Evolutionary conservation across 2,329 filamentous ascomycete species (phyloP), one percentile per base, ranked within the genome.

Genomic region (Lasiodiplodia citricola): DNA sequence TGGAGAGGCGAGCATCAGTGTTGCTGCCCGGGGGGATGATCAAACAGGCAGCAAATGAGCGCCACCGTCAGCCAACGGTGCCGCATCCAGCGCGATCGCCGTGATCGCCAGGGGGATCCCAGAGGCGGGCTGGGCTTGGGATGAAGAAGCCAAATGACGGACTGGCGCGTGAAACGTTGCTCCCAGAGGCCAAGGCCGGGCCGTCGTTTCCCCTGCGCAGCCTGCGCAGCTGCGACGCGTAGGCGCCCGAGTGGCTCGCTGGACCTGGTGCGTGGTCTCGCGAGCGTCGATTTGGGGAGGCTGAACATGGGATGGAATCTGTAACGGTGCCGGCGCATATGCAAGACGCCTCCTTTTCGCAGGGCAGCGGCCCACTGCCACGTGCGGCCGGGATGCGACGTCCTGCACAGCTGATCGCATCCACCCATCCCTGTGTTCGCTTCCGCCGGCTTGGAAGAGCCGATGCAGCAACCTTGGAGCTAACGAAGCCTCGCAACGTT

Each of bases 361-460:
- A 62, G 58, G 58, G 58, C 58, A 28, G 16, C 44, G 60, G 44
- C 50, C 66, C 66, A 68, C 66, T 62, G 44, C 77, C 77, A 79
- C 78, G 78, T 79, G 77, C 77, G 54, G 71, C 69, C 77, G 75
- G 77, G 60, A 69, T 60, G 60, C 35, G 31, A 75, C 75, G 77
- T 65, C 68, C 71, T 72, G 70, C 73, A 73, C 72, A 76, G 72
- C 71, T 70, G 73, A 74, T 74, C 72, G 71, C 71, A 70, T 55
- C 56, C 56, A 72, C 73, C 54, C 57, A 73, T 72, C 74, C 76
- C 74, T 75, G 76, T 66, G 73, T 67, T 77, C 77, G 78, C 74
- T 79, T 76, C 78, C 77, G 76, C 72, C 68, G 74, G 75, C 70
- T 70, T 76, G 76, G 77, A 72, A 64, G 72, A 74, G 73, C 75